Evolutionary conservation across 192 early-diverging fungal species (phyloP).

Genomic region (Backusella circina): DNA sequence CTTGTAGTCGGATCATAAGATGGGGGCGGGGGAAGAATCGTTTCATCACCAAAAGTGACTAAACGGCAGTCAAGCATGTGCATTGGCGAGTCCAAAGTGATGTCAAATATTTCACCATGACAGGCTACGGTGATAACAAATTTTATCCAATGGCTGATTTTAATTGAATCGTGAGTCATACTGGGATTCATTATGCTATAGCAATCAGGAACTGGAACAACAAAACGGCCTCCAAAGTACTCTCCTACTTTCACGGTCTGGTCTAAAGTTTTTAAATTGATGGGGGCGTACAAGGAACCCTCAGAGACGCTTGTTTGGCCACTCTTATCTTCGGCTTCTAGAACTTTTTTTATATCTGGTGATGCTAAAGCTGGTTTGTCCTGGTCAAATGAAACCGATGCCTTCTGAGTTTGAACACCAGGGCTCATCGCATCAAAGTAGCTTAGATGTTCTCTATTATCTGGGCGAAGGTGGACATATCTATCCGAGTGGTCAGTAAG

Average conservation of each 20-base stretch:
- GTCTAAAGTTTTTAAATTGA: constrained; percentile 23
- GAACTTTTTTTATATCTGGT: neutral
- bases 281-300: neutral
- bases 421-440: neutral
- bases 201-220: constrained; percentile 29
- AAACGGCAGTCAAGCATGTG: constrained; percentile 30
- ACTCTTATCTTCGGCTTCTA: neutral
- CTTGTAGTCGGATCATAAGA: neutral
- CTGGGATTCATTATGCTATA: constrained; percentile 15
- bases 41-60: constrained; percentile 20
- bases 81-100: constrained; percentile 13
- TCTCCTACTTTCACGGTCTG: constrained; percentile 17
- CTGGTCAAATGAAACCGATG: neutral
- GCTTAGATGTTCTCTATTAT: neutral
- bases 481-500: neutral
- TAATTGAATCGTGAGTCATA: constrained; percentile 8
- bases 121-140: neutral
- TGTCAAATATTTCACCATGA: constrained; percentile 9
- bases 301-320: neutral
- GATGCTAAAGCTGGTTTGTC: neutral
- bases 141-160: constrained; percentile 23
- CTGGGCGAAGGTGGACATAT: neutral
- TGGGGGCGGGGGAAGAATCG: constrained; percentile 25
- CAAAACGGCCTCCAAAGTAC: constrained; percentile 23
- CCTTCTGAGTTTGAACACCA: neutral